Evolutionary conservation across 2,329 filamentous ascomycete genomes (phyloP).

Genomic region (Microdochium bolleyi): DNA sequence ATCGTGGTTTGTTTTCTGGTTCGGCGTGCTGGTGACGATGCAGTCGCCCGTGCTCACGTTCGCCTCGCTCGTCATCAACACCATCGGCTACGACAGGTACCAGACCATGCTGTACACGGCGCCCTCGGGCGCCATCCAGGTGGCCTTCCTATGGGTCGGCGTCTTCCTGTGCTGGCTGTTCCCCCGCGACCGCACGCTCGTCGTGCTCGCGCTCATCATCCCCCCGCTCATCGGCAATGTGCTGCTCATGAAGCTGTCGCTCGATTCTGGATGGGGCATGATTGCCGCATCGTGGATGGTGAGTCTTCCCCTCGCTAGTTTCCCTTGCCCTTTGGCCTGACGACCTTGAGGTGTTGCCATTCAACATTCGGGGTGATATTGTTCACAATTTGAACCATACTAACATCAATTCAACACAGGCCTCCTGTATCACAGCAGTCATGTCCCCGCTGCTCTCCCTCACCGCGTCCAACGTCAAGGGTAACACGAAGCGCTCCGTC

Average conservation of each 20-base stretch:
- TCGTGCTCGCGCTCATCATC: slow-evolving; percentile 29
- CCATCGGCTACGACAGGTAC: slow-evolving; percentile 31
- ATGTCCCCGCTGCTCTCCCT: slow-evolving; percentile 34
- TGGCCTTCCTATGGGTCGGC: slow-evolving; percentile 36
- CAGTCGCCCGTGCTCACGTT: slow-evolving; percentile 38
- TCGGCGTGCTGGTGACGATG: slow-evolving; percentile 37
- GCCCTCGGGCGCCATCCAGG: slow-evolving; percentile 38
- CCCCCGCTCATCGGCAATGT: slow-evolving; percentile 34
- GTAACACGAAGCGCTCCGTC: slow-evolving; percentile 40
- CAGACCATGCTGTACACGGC: slow-evolving; percentile 38
- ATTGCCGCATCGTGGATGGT: slow-evolving; percentile 38
- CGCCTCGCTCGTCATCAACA: slow-evolving; percentile 39
- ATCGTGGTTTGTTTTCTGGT: slow-evolving; percentile 34
- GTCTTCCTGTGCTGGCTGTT: slow-evolving; percentile 27
- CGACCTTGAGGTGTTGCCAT: no score
- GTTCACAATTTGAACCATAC: no score
- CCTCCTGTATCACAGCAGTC: slow-evolving; percentile 31
- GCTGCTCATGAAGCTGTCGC: slow-evolving; percentile 31
- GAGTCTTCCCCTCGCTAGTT: slow-evolving; percentile 1
- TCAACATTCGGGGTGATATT: no score
- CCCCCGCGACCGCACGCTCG: slow-evolving; percentile 27
- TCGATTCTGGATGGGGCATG: slow-evolving; percentile 34
- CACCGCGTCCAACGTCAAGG: slow-evolving; percentile 39
- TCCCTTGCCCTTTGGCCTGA: not conserved
- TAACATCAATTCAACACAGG: slow-evolving; percentile 12